These are phyloP conservation scores for Panus rudis DNA, from an alignment of 768 basidiomycete genomes.

Conservation along the genomic window DNA sequence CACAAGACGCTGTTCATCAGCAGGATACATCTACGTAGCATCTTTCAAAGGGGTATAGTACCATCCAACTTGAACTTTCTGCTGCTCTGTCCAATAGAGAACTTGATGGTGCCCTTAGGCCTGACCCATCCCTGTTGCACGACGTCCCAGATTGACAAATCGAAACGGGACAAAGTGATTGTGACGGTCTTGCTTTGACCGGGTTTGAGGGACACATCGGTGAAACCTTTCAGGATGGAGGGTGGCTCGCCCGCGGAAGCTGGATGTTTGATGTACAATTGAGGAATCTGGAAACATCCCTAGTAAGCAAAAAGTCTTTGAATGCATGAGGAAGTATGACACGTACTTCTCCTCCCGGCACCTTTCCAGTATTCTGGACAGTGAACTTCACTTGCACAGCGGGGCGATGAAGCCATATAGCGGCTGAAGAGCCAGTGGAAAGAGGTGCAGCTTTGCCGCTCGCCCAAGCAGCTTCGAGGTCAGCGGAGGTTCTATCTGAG, in stretches of 20 bases:
- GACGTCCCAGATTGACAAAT: constrained; percentile 73
- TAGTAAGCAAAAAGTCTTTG: not conserved
- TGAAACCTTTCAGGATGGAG: constrained; percentile 61
- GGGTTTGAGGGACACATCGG: constrained; percentile 42
- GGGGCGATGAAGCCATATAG: constrained; percentile 66
- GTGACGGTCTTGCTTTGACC: constrained; percentile 40
- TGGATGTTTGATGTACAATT: constrained; percentile 70
- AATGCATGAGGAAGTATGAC: not conserved
- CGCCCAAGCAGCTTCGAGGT: constrained; percentile 47
- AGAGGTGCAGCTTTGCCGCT: constrained; percentile 48
- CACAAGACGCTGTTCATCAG: no score
- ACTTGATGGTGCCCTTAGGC: constrained; percentile 53
- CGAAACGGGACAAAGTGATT: constrained; percentile 60
- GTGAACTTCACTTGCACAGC: constrained; percentile 55
- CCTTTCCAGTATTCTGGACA: constrained; percentile 56
- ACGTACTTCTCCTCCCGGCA: constrained; percentile 60
- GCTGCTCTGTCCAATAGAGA: constrained; percentile 67
- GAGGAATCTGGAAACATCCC: constrained; percentile 44
- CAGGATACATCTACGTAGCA: no score
- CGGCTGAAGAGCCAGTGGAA: constrained; percentile 51
- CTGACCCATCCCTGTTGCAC: constrained; percentile 67
- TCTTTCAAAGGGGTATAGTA: constrained; percentile 22
- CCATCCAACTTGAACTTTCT: constrained; percentile 51
- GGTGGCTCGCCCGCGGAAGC: constrained; percentile 61
- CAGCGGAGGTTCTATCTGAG: constrained; percentile 31